Percentiles rank a stretch among this genome's conserved stretches.
phyloP scores from a whole-genome alignment of 2,329 filamentous ascomycete species.

The Scedosporium apiospermum region DNA sequence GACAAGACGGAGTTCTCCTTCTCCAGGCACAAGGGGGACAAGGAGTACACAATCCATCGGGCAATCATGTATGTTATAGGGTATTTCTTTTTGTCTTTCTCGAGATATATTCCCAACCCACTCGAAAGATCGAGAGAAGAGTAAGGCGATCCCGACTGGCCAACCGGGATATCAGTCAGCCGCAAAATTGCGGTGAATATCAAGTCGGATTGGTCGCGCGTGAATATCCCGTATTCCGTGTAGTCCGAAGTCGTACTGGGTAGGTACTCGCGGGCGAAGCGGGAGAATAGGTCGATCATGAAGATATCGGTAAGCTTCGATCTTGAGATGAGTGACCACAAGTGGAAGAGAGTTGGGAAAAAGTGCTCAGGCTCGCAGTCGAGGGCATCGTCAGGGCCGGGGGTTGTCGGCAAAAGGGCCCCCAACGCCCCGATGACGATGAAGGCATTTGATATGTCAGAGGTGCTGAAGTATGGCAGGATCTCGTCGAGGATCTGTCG shows the following conservation, averaged over 20 bases:
- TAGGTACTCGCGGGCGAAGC: constrained; percentile 76
- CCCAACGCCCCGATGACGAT: constrained; percentile 86
- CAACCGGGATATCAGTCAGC: constrained; percentile 89
- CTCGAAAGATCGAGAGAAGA: constrained; percentile 74
- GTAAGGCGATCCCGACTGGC: constrained; percentile 90
- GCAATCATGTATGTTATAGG: constrained; percentile 88
- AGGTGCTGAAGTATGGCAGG: constrained; percentile 83
- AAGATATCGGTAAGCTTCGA: constrained; percentile 80
- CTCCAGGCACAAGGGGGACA: constrained; percentile 75
- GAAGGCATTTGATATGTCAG: constrained; percentile 84
- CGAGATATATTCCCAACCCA: constrained; percentile 76
- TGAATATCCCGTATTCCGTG: constrained; percentile 82
- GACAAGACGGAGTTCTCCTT: constrained; percentile 71
- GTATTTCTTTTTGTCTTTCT: constrained; percentile 89
- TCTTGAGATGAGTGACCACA: constrained; percentile 88
- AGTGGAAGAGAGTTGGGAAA: constrained; percentile 87
- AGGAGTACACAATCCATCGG: constrained; percentile 82
- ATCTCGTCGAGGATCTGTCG: constrained; percentile 74
- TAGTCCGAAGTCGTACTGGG: constrained; percentile 68
- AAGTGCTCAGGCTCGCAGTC: constrained; percentile 83
- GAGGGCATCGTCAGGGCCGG: constrained; percentile 59
- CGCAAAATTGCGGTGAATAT: constrained; percentile 88
- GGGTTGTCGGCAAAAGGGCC: constrained; percentile 74
- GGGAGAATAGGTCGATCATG: constrained; percentile 82
- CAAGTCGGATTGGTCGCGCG: constrained; percentile 79